Base-by-base conservation (phyloP, 208 protist species). In the Trypanosoma boissoni region DNA sequence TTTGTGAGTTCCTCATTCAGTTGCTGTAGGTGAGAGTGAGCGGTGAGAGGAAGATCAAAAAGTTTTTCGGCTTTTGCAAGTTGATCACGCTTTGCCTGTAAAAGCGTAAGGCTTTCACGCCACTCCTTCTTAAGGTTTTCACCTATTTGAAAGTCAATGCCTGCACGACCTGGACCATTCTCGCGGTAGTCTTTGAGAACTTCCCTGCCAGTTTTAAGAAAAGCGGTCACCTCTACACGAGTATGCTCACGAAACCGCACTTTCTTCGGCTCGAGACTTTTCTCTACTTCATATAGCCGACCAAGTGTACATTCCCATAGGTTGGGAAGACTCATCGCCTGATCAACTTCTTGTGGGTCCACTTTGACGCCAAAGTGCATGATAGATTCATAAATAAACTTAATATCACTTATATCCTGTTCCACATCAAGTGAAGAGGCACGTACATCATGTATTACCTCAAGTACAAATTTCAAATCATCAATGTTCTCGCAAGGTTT, bases 21-120 rank as follows among this genome's bases (percentile, higher is more conserved):
- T 64, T 92, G 74, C 58, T 91, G 74, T 48, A 99, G 72, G 37
- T 86, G 75, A 16, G 88, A 82, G 78, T 98, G 98, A 49, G 78
- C 73, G 29, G 94, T 98, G 44, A 99, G 86, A 14, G 89, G 78
- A 21, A 99, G 85, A 57, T 91, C 95, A 56, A 99, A 99, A 8
- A 99, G 81, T 64, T 98, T 98, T 80, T 99, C 89, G 12, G 97
- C 97, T 56, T 92, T 89, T 32, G 81, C 86, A 27, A 99, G 85
- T 68, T 94, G 74, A 32, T 98, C 97, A 44, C 97, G 77, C 24
- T 62, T 72, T 48, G 86, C 45, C 62, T 90, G 74, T 24, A 93
- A 67, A 50, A 88, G 73, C 2, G 64, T 77, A 37, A 99, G 60
- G 18, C 76, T 61, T 36, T 84, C 63, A 39, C 88, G 74, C 83